Percentiles rank a stretch among this genome's conserved stretches.
phyloP scores from a whole-genome alignment of 768 basidiomycete genomes.

The Panaeolus papilionaceus region DNA sequence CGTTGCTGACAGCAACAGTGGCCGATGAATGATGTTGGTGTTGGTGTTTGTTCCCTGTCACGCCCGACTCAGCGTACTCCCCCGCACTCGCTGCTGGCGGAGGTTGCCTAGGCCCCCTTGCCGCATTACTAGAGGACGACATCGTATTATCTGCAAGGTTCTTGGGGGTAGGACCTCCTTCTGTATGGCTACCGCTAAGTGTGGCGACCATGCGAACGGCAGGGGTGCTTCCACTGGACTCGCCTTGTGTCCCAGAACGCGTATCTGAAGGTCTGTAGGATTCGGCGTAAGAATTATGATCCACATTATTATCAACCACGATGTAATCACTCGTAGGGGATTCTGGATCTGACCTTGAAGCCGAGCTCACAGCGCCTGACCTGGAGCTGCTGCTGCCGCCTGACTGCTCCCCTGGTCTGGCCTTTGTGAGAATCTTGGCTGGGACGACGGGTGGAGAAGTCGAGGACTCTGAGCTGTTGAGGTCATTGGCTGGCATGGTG shows the following conservation, averaged over 20 bases:
- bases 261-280: background rate
- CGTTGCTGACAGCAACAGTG: background rate
- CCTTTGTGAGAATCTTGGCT: background rate
- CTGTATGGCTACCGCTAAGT: background rate
- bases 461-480: background rate
- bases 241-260: background rate
- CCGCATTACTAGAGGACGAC: background rate
- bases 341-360: slow-evolving; percentile 12
- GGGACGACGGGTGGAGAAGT: background rate
- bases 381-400: background rate
- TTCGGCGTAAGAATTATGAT: background rate
- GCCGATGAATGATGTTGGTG: background rate
- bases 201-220: background rate
- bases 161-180: background rate
- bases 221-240: background rate
- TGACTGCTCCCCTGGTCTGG: background rate
- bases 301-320: slow-evolving; percentile 5
- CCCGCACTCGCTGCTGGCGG: background rate
- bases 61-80: background rate
- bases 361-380: background rate
- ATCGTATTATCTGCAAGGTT: background rate
- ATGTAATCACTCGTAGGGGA: slow-evolving; percentile 3
- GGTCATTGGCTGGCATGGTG: background rate
- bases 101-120: background rate
- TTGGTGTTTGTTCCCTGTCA: background rate